A percentile compares a stretch with the other conserved stretches of the same genome.
phyloP scores from a whole-genome alignment of 345 rosid species.

The Noccaea bulbosa region DNA sequence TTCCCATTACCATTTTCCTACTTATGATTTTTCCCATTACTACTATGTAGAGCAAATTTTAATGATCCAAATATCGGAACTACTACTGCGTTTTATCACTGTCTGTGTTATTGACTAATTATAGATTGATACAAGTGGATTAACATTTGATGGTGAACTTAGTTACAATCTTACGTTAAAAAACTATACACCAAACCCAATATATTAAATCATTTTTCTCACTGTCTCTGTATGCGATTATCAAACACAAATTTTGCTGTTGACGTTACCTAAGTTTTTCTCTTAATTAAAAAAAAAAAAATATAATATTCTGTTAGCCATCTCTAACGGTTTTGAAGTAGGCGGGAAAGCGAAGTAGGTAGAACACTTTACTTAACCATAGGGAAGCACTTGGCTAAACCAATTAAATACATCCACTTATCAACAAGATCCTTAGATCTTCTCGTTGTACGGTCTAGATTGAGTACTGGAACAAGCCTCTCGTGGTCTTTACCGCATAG shows the following conservation, averaged over 20 bases:
- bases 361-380: slow-evolving; percentile 29
- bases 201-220: not conserved
- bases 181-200: not conserved
- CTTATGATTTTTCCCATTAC: not conserved
- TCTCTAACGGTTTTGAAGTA: slow-evolving; percentile 46
- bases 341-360: slow-evolving; percentile 47
- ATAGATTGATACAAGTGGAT: not conserved
- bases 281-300: not conserved
- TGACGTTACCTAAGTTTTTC: slow-evolving; percentile 37
- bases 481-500: slow-evolving; percentile 19
- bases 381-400: not conserved
- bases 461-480: not conserved
- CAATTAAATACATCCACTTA: slow-evolving; percentile 24
- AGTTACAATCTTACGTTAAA: slow-evolving; percentile 16
- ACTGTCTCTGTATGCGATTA: not conserved
- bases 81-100: not conserved
- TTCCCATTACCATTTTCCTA: not conserved
- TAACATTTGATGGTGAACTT: slow-evolving; percentile 3
- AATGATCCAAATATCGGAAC: not conserved
- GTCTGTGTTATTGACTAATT: not conserved
- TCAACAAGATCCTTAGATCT: not conserved
- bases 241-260: slow-evolving; percentile 30
- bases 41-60: not conserved
- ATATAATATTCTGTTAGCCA: slow-evolving; percentile 29
- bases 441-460: not conserved